Evolutionary conservation across 805 yeast genomes (phyloP).

Genomic region (Nakazawaea ambrosiae): DNA sequence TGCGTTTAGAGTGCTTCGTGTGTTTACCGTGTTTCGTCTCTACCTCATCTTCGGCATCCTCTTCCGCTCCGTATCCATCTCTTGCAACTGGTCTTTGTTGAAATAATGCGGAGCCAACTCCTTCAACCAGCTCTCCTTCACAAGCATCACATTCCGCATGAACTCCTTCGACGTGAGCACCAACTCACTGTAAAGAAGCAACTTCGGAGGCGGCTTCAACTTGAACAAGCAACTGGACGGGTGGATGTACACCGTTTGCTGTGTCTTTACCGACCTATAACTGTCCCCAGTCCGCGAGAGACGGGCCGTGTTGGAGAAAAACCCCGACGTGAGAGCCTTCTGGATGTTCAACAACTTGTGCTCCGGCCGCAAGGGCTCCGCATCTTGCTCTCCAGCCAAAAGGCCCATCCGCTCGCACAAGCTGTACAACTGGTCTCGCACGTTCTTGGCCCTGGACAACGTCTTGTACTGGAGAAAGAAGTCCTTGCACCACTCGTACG

Average conservation of each 20-base stretch:
- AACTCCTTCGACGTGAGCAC: constrained; percentile 82
- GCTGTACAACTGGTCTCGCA: constrained; percentile 59
- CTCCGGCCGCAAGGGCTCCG: constrained; percentile 24
- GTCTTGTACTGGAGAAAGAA: constrained; percentile 74
- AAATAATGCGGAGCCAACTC: constrained; percentile 68
- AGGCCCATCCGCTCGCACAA: constrained; percentile 52
- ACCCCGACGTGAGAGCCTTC: constrained; percentile 59
- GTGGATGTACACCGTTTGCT: constrained; percentile 72
- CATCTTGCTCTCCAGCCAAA: constrained; percentile 20
- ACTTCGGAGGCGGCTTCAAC: constrained; percentile 65
- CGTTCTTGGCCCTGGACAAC: constrained; percentile 58
- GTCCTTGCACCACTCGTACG: constrained; percentile 80
- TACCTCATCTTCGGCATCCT: constrained; percentile 9
- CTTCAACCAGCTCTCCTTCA: constrained; percentile 64
- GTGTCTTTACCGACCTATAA: constrained; percentile 58
- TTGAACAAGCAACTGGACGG: constrained; percentile 73
- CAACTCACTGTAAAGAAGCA: constrained; percentile 74
- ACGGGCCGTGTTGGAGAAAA: constrained; percentile 58
- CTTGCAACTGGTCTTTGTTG: constrained; percentile 13
- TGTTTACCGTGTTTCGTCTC: no score
- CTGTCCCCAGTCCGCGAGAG: constrained; percentile 59
- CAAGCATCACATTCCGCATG: constrained; percentile 73
- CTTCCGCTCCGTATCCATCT: constrained; percentile 9
- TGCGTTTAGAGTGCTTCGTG: no score
- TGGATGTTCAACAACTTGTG: constrained; percentile 30